Conservation (phyloP, 1,139 yeast species). For the Kurtzmaniella quercitrusa region DNA sequence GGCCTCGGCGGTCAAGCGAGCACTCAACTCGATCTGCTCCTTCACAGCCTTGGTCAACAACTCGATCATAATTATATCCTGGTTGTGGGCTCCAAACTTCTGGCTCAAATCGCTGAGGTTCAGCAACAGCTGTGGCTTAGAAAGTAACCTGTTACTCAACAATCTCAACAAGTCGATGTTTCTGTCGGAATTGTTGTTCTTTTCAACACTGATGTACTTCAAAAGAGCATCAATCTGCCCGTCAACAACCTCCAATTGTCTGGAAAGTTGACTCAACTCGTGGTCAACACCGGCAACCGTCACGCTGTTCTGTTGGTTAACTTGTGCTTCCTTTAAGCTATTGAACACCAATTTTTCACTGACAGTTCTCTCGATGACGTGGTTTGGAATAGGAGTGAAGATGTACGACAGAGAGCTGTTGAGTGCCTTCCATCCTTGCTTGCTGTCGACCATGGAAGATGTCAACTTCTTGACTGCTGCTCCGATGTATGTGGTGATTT, state of each 20-base stretch:
- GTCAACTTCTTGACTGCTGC: slow-evolving; percentile 64
- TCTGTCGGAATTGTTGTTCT: slow-evolving; percentile 41
- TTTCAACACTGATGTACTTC: slow-evolving; percentile 43
- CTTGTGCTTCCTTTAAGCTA: slow-evolving; percentile 23
- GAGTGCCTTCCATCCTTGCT: slow-evolving; percentile 43
- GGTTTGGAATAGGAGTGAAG: slow-evolving; percentile 75
- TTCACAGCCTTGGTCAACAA: slow-evolving; percentile 80
- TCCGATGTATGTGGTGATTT: slow-evolving; percentile 67
- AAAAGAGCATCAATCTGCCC: slow-evolving; percentile 49
- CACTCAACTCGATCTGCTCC: slow-evolving; percentile 78
- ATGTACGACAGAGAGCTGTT: slow-evolving; percentile 48
- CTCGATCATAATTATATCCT: slow-evolving; percentile 80
- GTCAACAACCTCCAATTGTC: slow-evolving; percentile 53
- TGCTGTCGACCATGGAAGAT: slow-evolving; percentile 31
- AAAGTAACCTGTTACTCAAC: slow-evolving; percentile 58
- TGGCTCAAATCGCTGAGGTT: slow-evolving; percentile 55
- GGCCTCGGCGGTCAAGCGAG: slow-evolving; percentile 57
- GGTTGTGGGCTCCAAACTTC: slow-evolving; percentile 69
- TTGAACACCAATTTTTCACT: slow-evolving; percentile 57
- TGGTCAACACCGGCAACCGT: slow-evolving; percentile 14
- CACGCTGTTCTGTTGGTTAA: slow-evolving; percentile 13
- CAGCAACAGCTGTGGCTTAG: slow-evolving; percentile 54
- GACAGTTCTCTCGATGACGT: slow-evolving; percentile 54
- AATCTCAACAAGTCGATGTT: slow-evolving; percentile 55
- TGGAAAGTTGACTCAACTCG: slow-evolving; percentile 41